Conservation (phyloP, 139 green algal species). For the Volvox africanus region DNA sequence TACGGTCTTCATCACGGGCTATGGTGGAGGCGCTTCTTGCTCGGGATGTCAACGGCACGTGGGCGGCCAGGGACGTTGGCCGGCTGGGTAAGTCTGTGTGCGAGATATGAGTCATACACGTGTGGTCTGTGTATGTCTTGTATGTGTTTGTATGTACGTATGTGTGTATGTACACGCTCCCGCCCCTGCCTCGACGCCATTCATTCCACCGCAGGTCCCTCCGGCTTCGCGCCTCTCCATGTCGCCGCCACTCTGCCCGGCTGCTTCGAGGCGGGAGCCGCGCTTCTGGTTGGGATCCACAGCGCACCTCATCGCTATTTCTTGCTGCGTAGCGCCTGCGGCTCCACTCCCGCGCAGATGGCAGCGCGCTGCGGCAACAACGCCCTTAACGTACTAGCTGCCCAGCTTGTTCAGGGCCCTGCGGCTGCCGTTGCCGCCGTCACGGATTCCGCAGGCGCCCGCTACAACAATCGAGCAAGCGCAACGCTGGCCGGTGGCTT, state of each 20-base stretch:
- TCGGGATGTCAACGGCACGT: background rate
- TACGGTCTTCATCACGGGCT: background rate
- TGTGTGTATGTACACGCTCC: too few relatives aligned
- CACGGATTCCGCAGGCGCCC: background rate
- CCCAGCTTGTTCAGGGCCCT: background rate
- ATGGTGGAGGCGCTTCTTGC: constrained; percentile 15
- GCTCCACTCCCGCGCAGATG: background rate
- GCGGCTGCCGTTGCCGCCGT: background rate
- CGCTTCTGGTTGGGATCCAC: background rate
- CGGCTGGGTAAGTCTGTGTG: background rate
- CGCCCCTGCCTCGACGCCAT: constrained; percentile 3
- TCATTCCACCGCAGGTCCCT: constrained; percentile 35
- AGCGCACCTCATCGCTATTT: background rate
- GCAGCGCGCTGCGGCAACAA: background rate
- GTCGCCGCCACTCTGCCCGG: constrained; percentile 17
- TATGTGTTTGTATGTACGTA: too few relatives aligned
- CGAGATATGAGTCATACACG: too few relatives aligned
- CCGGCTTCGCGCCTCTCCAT: constrained; percentile 19
- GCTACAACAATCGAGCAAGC: background rate
- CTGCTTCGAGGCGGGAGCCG: background rate
- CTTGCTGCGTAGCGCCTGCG: background rate
- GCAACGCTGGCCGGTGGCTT: too few relatives aligned
- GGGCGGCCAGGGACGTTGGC: background rate
- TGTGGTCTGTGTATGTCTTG: too few relatives aligned
- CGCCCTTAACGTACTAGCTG: background rate